Evolutionary conservation across 1,139 yeast species (phyloP).

Genomic region (Arxiozyma heterogenica): DNA sequence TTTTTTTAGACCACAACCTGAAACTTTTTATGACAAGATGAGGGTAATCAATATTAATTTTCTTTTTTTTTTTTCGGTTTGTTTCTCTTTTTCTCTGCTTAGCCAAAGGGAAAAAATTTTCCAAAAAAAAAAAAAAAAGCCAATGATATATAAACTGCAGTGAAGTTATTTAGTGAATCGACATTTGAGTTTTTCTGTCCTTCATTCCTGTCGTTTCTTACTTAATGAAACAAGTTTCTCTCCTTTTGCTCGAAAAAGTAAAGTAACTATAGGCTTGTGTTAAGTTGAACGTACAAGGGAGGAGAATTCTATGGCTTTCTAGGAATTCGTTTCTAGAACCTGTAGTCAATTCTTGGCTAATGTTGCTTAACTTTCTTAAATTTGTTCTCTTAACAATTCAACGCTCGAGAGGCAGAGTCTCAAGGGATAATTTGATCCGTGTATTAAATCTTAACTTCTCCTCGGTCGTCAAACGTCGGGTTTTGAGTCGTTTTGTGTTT

Average conservation of each 20-base stretch:
- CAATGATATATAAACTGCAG: neutral
- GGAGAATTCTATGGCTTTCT: constrained; percentile 22
- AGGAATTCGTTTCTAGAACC: constrained; percentile 13
- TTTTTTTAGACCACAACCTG: neutral
- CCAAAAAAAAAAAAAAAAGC: neutral
- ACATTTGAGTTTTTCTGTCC: too few relatives aligned
- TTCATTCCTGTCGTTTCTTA: neutral
- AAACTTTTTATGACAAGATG: neutral
- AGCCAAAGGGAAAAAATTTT: neutral
- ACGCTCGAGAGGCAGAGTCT: constrained; percentile 54
- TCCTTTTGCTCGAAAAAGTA: neutral
- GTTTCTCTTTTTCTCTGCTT: neutral
- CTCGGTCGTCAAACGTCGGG: constrained; percentile 40
- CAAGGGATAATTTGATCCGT: constrained; percentile 21
- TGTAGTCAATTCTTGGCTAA: constrained; percentile 25
- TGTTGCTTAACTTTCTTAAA: constrained; percentile 26
- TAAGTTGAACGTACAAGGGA: constrained; percentile 22
- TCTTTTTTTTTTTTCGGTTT: too few relatives aligned
- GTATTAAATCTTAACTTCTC: constrained; percentile 22
- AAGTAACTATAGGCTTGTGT: constrained; percentile 42
- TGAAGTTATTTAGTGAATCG: too few relatives aligned
- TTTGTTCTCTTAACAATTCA: constrained; percentile 47
- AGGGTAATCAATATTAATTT: neutral
- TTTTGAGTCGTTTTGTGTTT: constrained; percentile 42
- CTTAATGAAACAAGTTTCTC: neutral